Evolutionary conservation across 495 filamentous ascomycete genomes (phyloP).

Genomic region (Podospora sp.): DNA sequence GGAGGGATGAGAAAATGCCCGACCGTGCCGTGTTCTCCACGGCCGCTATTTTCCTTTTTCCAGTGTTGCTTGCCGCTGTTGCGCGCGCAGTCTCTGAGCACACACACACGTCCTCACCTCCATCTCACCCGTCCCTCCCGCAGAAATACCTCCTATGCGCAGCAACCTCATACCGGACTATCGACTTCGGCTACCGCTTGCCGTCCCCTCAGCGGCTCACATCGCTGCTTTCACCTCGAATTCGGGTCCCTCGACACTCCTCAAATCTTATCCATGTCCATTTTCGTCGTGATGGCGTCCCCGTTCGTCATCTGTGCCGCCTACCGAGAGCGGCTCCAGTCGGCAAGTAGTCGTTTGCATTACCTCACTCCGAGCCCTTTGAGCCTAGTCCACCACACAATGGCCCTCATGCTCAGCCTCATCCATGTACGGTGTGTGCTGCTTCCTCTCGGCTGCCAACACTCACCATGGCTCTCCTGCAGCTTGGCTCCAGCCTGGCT

Average conservation of each 20-base stretch:
- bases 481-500: not conserved
- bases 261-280: slow-evolving; percentile 1
- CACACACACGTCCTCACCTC: not conserved
- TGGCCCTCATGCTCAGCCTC: slow-evolving; percentile 4
- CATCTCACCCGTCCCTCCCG: not conserved
- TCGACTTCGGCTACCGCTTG: slow-evolving; percentile 10
- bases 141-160: slow-evolving; percentile 7
- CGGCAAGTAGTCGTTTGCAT: not conserved
- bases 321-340: not conserved
- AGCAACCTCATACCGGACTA: slow-evolving; percentile 12
- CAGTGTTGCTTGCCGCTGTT: not conserved
- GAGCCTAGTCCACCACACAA: not conserved
- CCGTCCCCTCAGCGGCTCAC: not conserved
- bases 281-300: not conserved
- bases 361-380: not conserved
- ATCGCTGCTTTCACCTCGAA: not conserved
- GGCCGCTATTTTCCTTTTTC: not conserved
- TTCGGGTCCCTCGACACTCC: not conserved
- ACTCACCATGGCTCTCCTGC: not conserved
- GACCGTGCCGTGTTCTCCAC: not conserved
- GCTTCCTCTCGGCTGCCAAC: not conserved
- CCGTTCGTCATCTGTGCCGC: not conserved
- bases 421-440: not conserved
- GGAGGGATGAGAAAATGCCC: not conserved
- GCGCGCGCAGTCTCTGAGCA: not conserved